Percentiles rank a stretch among this genome's conserved stretches.
Conservation (phyloP, 2,329 filamentous ascomycete genomes). For the Sporothrix mexicana region DNA sequence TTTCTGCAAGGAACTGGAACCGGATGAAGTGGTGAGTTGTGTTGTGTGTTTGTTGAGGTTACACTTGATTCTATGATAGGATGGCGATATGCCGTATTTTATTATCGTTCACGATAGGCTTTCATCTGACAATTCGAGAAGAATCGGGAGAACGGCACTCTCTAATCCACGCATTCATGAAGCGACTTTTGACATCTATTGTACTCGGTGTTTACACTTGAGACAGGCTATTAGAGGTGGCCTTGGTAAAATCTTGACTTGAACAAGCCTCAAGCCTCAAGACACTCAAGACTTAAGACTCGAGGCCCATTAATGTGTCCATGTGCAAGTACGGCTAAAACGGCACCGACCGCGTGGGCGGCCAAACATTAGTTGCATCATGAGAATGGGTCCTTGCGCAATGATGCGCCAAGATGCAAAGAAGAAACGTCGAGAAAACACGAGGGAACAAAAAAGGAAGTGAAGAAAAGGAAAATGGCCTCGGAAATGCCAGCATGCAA, state of each 20-base stretch:
- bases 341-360: constrained; percentile 4
- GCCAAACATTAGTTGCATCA: not conserved
- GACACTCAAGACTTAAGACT: no score
- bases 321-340: constrained; percentile 10
- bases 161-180: not conserved
- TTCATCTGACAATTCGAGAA: not conserved
- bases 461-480: not conserved
- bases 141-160: not conserved
- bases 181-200: not conserved
- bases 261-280: not conserved
- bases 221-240: not conserved
- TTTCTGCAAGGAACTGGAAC: not conserved
- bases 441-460: not conserved
- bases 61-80: not conserved
- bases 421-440: constrained; percentile 6
- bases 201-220: not conserved
- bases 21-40: not conserved
- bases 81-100: not conserved
- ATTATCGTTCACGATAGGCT: not conserved
- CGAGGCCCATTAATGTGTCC: not conserved
- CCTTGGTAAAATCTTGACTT: not conserved
- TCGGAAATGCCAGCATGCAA: not conserved
- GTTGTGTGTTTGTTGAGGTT: not conserved
- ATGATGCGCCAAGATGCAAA: not conserved
- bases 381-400: not conserved